Evolutionary conservation across 2,329 filamentous ascomycete genomes (phyloP).

Genomic region (Beauveria sp.): DNA sequence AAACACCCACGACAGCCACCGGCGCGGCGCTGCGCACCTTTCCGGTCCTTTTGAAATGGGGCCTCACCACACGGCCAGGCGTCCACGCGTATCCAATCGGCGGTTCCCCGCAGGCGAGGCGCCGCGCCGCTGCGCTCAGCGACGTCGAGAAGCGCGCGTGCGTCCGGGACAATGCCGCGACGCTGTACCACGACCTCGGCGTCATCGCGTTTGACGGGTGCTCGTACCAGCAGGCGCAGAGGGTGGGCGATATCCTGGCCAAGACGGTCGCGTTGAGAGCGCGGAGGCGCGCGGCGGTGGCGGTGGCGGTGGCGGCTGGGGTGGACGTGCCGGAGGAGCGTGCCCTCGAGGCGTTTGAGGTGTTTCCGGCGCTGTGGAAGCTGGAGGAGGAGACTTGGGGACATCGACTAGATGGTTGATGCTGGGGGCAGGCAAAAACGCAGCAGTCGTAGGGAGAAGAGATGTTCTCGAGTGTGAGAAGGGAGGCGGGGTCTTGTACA

Average conservation of each 20-base stretch:
- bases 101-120: neutral
- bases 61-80: neutral
- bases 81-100: neutral
- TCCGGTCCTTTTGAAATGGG: slow-evolving; percentile 1
- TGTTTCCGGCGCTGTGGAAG: slow-evolving; percentile 49
- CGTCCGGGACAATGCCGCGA: neutral
- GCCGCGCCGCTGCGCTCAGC: neutral
- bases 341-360: slow-evolving; percentile 38
- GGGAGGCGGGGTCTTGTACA: too few species aligned
- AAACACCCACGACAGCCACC: neutral
- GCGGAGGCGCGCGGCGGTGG: neutral
- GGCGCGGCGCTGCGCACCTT: neutral
- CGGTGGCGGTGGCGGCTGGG: neutral
- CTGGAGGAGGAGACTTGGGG: slow-evolving; percentile 69
- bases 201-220: slow-evolving; percentile 24
- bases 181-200: slow-evolving; percentile 24
- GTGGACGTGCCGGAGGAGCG: neutral
- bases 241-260: slow-evolving; percentile 20
- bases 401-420: slow-evolving; percentile 50
- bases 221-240: slow-evolving; percentile 13
- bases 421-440: neutral
- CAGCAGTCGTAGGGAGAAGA: neutral
- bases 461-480: too few species aligned
- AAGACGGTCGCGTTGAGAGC: slow-evolving; percentile 14
- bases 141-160: neutral